Evolutionary conservation across 2,329 filamentous ascomycete genomes (phyloP).

Genomic region (Drechmeria coniospora): DNA sequence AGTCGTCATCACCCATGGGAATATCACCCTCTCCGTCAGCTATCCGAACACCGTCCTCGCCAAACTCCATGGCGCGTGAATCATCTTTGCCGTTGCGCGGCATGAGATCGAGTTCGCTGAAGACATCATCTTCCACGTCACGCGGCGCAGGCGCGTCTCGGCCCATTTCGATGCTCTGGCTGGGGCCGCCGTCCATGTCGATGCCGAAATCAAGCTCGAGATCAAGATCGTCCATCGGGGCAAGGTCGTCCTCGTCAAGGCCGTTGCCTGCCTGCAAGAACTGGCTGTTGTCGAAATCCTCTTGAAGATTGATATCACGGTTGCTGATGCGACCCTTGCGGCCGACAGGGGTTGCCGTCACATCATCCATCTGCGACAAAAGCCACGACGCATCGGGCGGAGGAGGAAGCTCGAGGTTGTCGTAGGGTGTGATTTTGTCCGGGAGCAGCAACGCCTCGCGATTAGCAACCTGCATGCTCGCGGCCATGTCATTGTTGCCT

Average conservation of each 20-base stretch:
- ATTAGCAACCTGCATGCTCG: constrained; percentile 63
- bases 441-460: constrained; percentile 78
- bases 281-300: constrained; percentile 62
- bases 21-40: constrained; percentile 50
- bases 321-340: constrained; percentile 43
- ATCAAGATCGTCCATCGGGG: constrained; percentile 50
- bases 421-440: constrained; percentile 84
- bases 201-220: constrained; percentile 63
- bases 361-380: constrained; percentile 56
- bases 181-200: constrained; percentile 51
- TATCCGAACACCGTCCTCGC: constrained; percentile 40
- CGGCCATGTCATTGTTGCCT: constrained; percentile 90
- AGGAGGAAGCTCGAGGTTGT: constrained; percentile 61
- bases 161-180: constrained; percentile 70
- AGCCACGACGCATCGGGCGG: constrained; percentile 80
- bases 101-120: constrained; percentile 46
- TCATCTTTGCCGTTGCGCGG: constrained; percentile 39
- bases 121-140: constrained; percentile 53
- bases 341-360: constrained; percentile 34
- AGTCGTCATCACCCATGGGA: constrained; percentile 44
- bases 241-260: constrained; percentile 42
- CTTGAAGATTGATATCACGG: constrained; percentile 52
- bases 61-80: constrained; percentile 37
- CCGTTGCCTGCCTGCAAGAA: constrained; percentile 55
- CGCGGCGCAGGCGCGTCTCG: constrained; percentile 64